Base-by-base conservation (phyloP, 2,329 filamentous ascomycete species). In the Calonectria crousiana region DNA sequence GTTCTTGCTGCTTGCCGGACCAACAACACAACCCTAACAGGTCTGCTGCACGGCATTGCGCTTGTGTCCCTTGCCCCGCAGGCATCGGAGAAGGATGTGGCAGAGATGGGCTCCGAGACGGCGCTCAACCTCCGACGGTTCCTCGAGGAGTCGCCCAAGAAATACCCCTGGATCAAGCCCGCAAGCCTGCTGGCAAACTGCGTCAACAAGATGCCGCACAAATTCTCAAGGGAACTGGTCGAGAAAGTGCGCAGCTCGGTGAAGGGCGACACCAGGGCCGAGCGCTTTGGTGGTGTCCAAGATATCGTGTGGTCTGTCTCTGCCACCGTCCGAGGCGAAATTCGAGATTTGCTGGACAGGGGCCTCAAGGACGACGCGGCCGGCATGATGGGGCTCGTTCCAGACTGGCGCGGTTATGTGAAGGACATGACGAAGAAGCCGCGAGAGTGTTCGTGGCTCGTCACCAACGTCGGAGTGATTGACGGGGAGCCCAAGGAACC, bases 11-110 rank as follows among this genome's bases (percentile, higher is more conserved):
- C 64, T 1, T 83, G 81, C 49, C 74, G 81, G 2, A 23, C 52
- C 3, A 73, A 80, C 70, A 71, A 78, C 11, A 81, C 81, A 1
- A 82, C 80, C 1, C 28, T 83, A 1, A 81, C 81, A 14, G 79
- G 75, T 6, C 58, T 81, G 4, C 26, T 82, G 0, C 75, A 82
- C 44, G 77, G 71, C 4, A 72, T 82, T 5, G 38, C 53, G 2
- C 47, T 79, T 6, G 34, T 77, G 0, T 78, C 75, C 1, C 64
- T 82, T 4, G 71, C 78, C 8, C 62, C 67, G 5, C 77, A 77
- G 53, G 64, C 77, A 0, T 8, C 56, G 2, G 38, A 56, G 2
- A 49, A 75, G 6, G 41, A 74, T 14, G 69, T 76, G 4, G 41
- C 53, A 0, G 72, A 34, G 1, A 69, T 81, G 14, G 36, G 26